Conservation (phyloP, 495 filamentous ascomycete genomes). For the Cryomyces minteri region DNA sequence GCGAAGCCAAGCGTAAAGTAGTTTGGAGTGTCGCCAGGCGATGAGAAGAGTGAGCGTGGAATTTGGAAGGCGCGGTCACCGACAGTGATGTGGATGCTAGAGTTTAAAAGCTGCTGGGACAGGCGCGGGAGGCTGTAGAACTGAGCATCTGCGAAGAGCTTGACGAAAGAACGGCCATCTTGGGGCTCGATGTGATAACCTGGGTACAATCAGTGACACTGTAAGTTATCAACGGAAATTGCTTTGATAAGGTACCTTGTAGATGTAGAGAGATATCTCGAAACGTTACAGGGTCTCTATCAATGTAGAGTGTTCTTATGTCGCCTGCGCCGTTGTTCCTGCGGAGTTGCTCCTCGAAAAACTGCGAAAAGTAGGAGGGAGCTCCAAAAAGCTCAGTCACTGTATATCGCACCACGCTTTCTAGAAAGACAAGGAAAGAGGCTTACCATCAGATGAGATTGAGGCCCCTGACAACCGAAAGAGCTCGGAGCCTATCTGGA, state of each 20-base stretch:
- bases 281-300: constrained; percentile 84
- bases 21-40: constrained; percentile 77
- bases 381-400: constrained; percentile 54
- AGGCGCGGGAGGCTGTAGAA: constrained; percentile 88
- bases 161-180: constrained; percentile 73
- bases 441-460: constrained; percentile 86
- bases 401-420: background rate
- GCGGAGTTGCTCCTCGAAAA: constrained; percentile 71
- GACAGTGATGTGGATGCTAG: constrained; percentile 80
- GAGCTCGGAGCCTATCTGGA: constrained; percentile 82
- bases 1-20: constrained; percentile 91
- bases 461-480: constrained; percentile 92
- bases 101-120: constrained; percentile 85
- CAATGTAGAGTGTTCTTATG: constrained; percentile 71
- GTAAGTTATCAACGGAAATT: background rate
- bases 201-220: too few relatives aligned
- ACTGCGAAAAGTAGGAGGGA: constrained; percentile 93
- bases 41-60: constrained; percentile 69
- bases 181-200: constrained; percentile 75
- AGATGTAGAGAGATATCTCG: constrained; percentile 77
- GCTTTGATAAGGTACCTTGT: constrained; percentile 29
- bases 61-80: constrained; percentile 76
- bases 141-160: constrained; percentile 85
- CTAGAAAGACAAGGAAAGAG: background rate
- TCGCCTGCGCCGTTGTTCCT: constrained; percentile 36